phyloP scores from a whole-genome alignment of 2,329 filamentous ascomycete species.

The Pseudocercospora fijiensis region DNA sequence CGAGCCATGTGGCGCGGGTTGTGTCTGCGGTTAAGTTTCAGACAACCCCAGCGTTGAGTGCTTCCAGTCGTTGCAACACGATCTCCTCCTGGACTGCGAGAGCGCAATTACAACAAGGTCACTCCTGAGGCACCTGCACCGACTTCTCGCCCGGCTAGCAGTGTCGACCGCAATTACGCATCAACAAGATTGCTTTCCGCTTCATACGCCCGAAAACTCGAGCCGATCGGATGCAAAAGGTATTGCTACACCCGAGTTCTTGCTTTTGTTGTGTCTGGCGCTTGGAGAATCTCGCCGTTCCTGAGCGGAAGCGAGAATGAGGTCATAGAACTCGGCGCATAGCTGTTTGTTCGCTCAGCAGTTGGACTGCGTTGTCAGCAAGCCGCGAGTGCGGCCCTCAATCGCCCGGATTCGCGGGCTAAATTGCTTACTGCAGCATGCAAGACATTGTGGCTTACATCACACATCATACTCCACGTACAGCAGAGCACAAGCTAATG shows the following conservation, averaged over 20 bases:
- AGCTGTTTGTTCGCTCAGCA: neutral
- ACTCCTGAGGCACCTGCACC: neutral
- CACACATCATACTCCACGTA: neutral
- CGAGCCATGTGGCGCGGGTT: neutral
- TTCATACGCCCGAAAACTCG: neutral
- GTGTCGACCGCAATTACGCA: neutral
- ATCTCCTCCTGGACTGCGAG: neutral
- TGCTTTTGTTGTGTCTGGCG: neutral
- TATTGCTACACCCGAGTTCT: slow-evolving; percentile 1
- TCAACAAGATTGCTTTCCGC: neutral
- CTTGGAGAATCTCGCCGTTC: neutral
- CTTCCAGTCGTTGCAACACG: neutral
- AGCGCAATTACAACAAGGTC: neutral
- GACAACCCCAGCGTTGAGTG: neutral
- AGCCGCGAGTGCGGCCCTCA: neutral
- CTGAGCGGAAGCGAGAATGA: neutral
- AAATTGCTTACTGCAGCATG: neutral
- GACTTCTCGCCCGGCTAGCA: neutral
- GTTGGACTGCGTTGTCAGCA: slow-evolving; percentile 1
- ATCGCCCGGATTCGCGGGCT: neutral
- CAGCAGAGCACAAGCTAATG: neutral
- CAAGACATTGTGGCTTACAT: neutral
- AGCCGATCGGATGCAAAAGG: neutral
- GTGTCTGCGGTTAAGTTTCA: neutral
- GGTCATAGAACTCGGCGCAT: neutral